phyloP scores from a whole-genome alignment of 202 grass and related monocot genomes.

The Dendrocalamus latiflorus region DNA sequence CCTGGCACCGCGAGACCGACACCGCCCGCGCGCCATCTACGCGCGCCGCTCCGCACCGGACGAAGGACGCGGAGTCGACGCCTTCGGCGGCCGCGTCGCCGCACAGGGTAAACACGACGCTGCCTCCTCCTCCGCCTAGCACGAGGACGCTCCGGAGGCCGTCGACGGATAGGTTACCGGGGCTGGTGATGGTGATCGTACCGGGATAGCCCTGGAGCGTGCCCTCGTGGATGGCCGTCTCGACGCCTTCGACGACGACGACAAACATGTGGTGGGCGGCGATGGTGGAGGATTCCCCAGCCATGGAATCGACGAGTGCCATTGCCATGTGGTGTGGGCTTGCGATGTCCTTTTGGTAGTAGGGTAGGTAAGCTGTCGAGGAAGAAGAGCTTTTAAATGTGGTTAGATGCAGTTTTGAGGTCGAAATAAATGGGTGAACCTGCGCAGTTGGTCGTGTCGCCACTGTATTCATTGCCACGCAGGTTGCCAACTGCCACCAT shows the following conservation, averaged over 20 bases:
- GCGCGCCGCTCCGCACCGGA: conserved; percentile 34
- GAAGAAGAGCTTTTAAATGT: neutral
- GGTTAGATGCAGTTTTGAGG: neutral
- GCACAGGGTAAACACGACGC: conserved; percentile 26
- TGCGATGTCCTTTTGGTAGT: conserved; percentile 14
- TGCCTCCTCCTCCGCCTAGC: conserved; percentile 28
- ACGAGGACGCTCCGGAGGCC: conserved; percentile 39
- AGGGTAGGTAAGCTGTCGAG: no score
- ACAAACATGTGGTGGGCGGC: conserved; percentile 21
- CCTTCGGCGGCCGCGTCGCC: conserved; percentile 32
- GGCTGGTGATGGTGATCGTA: conserved; percentile 43
- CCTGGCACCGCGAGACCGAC: conserved; percentile 39
- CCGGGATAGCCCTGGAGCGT: conserved; percentile 30
- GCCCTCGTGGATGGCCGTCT: conserved; percentile 49
- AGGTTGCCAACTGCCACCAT: neutral
- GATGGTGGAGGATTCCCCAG: neutral
- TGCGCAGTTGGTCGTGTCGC: neutral
- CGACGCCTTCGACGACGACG: conserved; percentile 46
- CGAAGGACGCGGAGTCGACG: conserved; percentile 24
- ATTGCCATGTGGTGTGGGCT: neutral
- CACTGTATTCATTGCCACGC: neutral
- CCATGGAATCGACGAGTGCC: conserved; percentile 17
- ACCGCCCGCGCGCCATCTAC: conserved; percentile 40
- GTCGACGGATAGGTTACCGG: conserved; percentile 34
- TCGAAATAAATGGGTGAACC: neutral